Evolutionary conservation across 495 filamentous ascomycete species (phyloP), one percentile per base, ranked within the genome.

Genomic region (Aspergillus conjunctus): DNA sequence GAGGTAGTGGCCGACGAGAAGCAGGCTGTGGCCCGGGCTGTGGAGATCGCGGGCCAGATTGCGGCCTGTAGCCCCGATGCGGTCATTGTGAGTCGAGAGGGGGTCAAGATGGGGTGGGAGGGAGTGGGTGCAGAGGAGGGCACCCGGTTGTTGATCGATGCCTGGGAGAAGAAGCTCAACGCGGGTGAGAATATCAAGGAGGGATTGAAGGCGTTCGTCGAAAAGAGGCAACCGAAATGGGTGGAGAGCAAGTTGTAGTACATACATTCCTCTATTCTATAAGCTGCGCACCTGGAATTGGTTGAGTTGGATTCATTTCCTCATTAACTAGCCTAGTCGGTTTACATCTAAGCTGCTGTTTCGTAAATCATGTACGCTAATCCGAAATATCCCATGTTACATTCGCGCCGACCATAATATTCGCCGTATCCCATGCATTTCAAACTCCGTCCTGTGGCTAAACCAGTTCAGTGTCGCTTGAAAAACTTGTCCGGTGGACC

Each of bases 131-230:
- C 85, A 44, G 86, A 88, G 67, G 82, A 87, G 72, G 89, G 73
- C 37, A 88, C 85, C 34, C 77, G 78, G 57, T 66, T 83, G 48
- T 63, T 90, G 66, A 72, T 77, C 46, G 81, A 82, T 60, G 83
- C 80, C 7, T 81, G 84, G 83, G 88, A 80, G 68, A 74, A 67
- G 61, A 70, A 78, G 68, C 79, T 96, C 64, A 77, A 87, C 56
- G 79, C 71, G 21, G 91, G 90, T 6, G 85, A 91, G 74, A 95
- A 95, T 79, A 87, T 91, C 64, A 83, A 78, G 70, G 92, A 95
- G 76, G 92, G 91, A 0, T 72, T 95, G 54, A 79, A 64, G 77
- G 89, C 88, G 56, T 96, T 96, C 81, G 85, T 90, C 56, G 91
- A 93, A 83, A 92, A 86, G 79, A 83, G 90, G 76, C 81, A 82